A percentile compares a stretch with the other conserved stretches of the same genome.
Conservation (phyloP, 805 yeast species). For the Tetrapisispora namnaoensis region DNA sequence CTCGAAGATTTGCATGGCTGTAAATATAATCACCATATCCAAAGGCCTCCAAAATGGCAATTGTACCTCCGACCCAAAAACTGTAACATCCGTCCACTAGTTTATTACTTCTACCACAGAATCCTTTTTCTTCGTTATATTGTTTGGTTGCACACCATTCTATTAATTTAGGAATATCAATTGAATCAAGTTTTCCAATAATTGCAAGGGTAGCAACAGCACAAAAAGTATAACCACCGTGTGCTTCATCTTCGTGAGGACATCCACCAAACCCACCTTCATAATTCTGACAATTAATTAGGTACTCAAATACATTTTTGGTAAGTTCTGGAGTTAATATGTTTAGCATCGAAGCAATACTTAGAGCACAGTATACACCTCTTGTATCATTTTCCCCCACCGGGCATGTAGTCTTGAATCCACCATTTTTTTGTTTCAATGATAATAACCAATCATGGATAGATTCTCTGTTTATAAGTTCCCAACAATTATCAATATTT, state of each 20-base stretch:
- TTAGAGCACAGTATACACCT: constrained; percentile 80
- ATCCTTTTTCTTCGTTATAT: constrained; percentile 67
- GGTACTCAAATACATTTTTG: constrained; percentile 47
- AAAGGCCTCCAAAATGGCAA: constrained; percentile 34
- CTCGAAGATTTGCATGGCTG: constrained; percentile 47
- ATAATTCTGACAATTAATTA: constrained; percentile 67
- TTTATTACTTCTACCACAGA: constrained; percentile 84
- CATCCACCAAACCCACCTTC: constrained; percentile 94
- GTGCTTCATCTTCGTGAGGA: constrained; percentile 76
- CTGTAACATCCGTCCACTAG: constrained; percentile 94
- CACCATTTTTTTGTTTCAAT: constrained; percentile 61
- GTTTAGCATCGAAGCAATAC: constrained; percentile 55
- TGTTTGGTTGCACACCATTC: constrained; percentile 71
- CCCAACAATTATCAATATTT: constrained; percentile 34
- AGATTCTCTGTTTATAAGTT: constrained; percentile 34
- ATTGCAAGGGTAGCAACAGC: constrained; percentile 57
- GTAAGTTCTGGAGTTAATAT: constrained; percentile 52
- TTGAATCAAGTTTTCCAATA: constrained; percentile 33
- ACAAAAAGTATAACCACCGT: constrained; percentile 94
- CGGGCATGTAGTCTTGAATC: constrained; percentile 37
- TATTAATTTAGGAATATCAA: constrained; percentile 42
- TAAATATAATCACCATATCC: constrained; percentile 27
- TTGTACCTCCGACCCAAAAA: constrained; percentile 90
- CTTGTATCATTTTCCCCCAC: constrained; percentile 80
- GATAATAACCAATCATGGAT: constrained; percentile 55